Percentiles rank a stretch among this genome's conserved stretches.
phyloP scores from a whole-genome alignment of 2,329 filamentous ascomycete species.

The Nemania serpens region DNA sequence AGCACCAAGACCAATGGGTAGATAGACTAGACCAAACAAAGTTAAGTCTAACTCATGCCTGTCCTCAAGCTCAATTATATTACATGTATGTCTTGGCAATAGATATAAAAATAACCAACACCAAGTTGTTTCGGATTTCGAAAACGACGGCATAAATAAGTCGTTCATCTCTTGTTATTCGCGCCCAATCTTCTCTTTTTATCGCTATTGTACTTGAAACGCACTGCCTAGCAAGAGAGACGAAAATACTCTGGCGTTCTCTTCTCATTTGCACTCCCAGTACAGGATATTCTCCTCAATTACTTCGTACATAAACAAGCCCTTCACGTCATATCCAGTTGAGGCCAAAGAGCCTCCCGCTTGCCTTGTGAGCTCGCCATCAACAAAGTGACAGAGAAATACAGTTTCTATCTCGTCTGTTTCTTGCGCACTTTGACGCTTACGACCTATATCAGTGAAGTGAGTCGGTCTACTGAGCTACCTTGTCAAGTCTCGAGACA shows the following conservation, averaged over 20 bases:
- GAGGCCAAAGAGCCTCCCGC: background rate
- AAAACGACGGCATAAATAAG: background rate
- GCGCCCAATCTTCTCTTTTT: background rate
- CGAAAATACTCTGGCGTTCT: background rate
- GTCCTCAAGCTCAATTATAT: background rate
- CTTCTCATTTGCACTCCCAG: background rate
- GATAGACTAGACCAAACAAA: no score
- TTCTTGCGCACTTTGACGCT: background rate
- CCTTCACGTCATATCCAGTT: background rate
- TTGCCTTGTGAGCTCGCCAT: background rate
- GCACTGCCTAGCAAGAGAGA: background rate
- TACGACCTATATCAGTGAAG: no score
- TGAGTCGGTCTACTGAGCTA: background rate
- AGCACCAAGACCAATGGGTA: no score
- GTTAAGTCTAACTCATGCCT: no score
- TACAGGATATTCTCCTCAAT: no score
- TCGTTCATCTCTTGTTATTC: background rate
- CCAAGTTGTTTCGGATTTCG: background rate
- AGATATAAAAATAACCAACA: constrained; percentile 1
- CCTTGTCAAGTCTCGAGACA: background rate
- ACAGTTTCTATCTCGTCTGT: background rate
- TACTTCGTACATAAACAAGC: no score
- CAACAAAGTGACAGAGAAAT: background rate
- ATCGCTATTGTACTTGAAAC: background rate
- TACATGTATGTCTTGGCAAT: constrained; percentile 1